Conservation (phyloP, 2,329 filamentous ascomycete genomes). For the Beauveria sp. region DNA sequence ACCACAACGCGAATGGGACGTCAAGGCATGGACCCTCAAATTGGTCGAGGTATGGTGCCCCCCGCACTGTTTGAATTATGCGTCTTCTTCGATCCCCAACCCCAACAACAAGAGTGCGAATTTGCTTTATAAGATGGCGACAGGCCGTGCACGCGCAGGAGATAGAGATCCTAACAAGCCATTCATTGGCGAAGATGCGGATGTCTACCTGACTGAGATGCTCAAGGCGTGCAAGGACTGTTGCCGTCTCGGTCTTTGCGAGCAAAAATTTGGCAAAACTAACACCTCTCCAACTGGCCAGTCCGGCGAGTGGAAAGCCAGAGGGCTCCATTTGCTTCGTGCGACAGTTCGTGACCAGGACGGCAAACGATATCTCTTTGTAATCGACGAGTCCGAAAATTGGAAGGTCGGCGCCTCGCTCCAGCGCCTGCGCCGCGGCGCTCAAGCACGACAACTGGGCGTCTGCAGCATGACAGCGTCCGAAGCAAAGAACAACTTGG, state of each 20-base stretch:
- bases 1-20: slow-evolving; percentile 95
- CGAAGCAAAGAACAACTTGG: slow-evolving; percentile 49
- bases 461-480: slow-evolving; percentile 46
- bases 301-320: slow-evolving; percentile 47
- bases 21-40: slow-evolving; percentile 97
- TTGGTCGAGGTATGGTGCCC: slow-evolving; percentile 81
- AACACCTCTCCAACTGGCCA: slow-evolving; percentile 34
- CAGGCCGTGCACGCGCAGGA: slow-evolving; percentile 36
- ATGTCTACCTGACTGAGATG: slow-evolving; percentile 55
- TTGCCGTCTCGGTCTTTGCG: slow-evolving; percentile 48
- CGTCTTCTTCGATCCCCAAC: slow-evolving; percentile 30
- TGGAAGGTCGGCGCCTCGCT: slow-evolving; percentile 61
- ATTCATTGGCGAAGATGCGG: slow-evolving; percentile 57
- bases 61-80: slow-evolving; percentile 48
- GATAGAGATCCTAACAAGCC: slow-evolving; percentile 42
- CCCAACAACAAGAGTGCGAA: slow-evolving; percentile 34
- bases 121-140: slow-evolving; percentile 40
- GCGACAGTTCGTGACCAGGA: slow-evolving; percentile 59
- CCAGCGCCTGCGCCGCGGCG: slow-evolving; percentile 52
- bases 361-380: slow-evolving; percentile 58
- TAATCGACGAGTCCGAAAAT: slow-evolving; percentile 55
- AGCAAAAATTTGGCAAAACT: slow-evolving; percentile 36
- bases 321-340: slow-evolving; percentile 53
- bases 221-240: slow-evolving; percentile 57
- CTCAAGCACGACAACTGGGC: slow-evolving; percentile 51